Percentiles rank a stretch among this genome's conserved stretches.
phyloP scores from a whole-genome alignment of 2,329 filamentous ascomycete genomes.

The Mariannaea elegans region DNA sequence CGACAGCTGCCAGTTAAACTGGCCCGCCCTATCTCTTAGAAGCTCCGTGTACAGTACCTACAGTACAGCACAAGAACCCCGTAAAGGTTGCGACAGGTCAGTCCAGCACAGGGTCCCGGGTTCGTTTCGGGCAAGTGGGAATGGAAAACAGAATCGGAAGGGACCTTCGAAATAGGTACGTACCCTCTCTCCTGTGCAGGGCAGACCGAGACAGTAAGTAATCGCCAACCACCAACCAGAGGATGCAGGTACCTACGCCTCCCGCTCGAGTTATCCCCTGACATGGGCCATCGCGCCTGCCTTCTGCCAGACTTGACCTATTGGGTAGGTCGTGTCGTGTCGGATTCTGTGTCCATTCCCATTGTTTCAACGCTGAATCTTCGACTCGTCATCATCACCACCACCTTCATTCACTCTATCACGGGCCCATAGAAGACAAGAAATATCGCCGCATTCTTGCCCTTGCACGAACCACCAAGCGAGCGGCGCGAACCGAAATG shows the following conservation, averaged over 20 bases:
- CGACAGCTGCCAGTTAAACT: not conserved
- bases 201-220: not conserved
- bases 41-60: too few relatives aligned
- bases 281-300: constrained; percentile 35
- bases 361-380: constrained; percentile 14
- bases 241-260: constrained; percentile 38
- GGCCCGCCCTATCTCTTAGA: too few relatives aligned
- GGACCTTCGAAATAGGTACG: constrained; percentile 6
- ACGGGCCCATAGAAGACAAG: not conserved
- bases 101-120: not conserved
- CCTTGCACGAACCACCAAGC: constrained; percentile 5
- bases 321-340: constrained; percentile 10
- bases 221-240: constrained; percentile 35
- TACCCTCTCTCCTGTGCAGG: constrained; percentile 1
- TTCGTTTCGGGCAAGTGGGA: constrained; percentile 1
- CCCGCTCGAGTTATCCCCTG: constrained; percentile 31
- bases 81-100: not conserved
- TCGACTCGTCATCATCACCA: constrained; percentile 15
- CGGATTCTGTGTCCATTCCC: constrained; percentile 6
- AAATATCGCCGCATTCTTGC: not conserved
- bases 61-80: too few relatives aligned
- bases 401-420: not conserved
- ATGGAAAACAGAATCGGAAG: constrained; percentile 20
- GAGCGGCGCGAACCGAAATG: constrained; percentile 19
- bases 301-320: not conserved